These are phyloP conservation scores for Pythium scleroteichum DNA, from an alignment of 352 stramenopile genomes.

Conservation along the genomic window DNA sequence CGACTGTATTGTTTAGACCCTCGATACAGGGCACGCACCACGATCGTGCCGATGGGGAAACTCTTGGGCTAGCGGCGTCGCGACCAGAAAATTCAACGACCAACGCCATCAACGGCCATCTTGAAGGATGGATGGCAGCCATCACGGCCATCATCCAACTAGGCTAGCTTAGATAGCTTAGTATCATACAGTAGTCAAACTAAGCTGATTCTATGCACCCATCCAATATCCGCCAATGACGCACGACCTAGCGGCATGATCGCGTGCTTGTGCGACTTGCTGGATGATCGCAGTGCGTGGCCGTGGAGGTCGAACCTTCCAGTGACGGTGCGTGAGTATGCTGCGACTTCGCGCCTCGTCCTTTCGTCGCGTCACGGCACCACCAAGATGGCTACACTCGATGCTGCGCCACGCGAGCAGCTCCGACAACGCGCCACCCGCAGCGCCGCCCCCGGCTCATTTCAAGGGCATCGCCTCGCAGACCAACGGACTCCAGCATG, in stretches of 20 bases:
- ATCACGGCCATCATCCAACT: too few relatives aligned
- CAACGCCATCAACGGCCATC: too few relatives aligned
- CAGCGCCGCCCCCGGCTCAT: constrained; percentile 9
- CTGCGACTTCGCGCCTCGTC: constrained; percentile 12
- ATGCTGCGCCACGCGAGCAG: constrained; percentile 2
- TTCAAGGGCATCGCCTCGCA: constrained; percentile 36
- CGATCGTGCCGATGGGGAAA: too few relatives aligned
- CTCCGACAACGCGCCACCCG: background rate
- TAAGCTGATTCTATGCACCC: background rate
- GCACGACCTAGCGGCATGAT: constrained; percentile 11
- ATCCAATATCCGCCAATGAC: constrained; percentile 9
- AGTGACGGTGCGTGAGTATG: constrained; percentile 5
- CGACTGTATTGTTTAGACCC: too few relatives aligned
- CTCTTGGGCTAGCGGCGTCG: too few relatives aligned
- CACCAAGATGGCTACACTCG: constrained; percentile 23
- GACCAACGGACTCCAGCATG: constrained; percentile 37
- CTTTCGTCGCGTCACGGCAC: constrained; percentile 5
- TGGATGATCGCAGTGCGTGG: background rate
- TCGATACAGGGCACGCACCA: too few relatives aligned
- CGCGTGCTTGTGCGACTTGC: background rate
- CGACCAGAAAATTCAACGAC: too few relatives aligned
- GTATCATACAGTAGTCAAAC: too few relatives aligned
- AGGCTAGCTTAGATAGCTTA: too few relatives aligned
- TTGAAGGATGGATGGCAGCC: too few relatives aligned
- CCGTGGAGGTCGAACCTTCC: background rate